A percentile compares a stretch with the other conserved stretches of the same genome.
phyloP scores from a whole-genome alignment of 2,329 filamentous ascomycete genomes.

The Aspergillus piperis region DNA sequence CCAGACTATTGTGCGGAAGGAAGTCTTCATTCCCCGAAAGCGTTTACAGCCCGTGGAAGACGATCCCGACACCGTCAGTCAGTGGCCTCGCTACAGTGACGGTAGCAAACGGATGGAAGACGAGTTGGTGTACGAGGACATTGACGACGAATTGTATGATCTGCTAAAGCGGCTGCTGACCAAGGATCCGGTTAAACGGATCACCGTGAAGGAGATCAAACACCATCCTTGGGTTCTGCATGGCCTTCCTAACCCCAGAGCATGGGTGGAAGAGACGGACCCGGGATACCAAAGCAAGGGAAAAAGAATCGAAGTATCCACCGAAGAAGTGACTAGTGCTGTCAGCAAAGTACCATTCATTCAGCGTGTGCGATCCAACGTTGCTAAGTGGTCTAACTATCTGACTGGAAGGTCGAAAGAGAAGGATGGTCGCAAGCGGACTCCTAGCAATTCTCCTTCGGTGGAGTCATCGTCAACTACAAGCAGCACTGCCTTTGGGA shows the following conservation, averaged over 20 bases:
- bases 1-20: conserved; percentile 83
- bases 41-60: conserved; percentile 72
- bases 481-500: conserved; percentile 57
- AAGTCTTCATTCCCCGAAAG: conserved; percentile 82
- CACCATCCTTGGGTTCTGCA: conserved; percentile 87
- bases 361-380: conserved; percentile 77
- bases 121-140: conserved; percentile 79
- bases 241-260: conserved; percentile 70
- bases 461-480: conserved; percentile 58
- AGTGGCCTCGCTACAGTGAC: conserved; percentile 54
- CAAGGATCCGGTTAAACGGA: conserved; percentile 87
- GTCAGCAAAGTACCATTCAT: conserved; percentile 88
- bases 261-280: conserved; percentile 94
- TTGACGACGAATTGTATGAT: conserved; percentile 78
- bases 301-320: conserved; percentile 87
- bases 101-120: conserved; percentile 74
- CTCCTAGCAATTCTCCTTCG: conserved; percentile 55
- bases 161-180: conserved; percentile 76
- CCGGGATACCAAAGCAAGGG: conserved; percentile 75
- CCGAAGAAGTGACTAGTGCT: conserved; percentile 82
- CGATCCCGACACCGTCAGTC: conserved; percentile 48
- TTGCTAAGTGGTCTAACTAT: conserved; percentile 67
- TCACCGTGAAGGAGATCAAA: conserved; percentile 88
- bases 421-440: conserved; percentile 52
- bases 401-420: conserved; percentile 47